phyloP scores from a whole-genome alignment of 1,284 basidiomycete species.

The Boletus mariae region DNA sequence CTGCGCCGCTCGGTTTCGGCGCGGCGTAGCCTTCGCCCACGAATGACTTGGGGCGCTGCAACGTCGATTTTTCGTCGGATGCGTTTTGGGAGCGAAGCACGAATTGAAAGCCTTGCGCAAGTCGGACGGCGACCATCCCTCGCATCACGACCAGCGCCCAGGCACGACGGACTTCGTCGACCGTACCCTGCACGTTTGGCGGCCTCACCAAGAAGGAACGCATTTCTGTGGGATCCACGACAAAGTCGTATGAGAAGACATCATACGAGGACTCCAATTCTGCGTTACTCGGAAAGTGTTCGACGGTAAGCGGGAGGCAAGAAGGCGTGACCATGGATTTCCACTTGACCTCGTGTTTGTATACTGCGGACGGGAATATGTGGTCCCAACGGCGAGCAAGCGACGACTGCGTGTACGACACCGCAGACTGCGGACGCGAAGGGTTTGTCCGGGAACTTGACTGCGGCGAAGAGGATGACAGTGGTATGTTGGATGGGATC shows the following conservation, averaged over 20 bases:
- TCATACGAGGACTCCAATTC: slow-evolving; percentile 81
- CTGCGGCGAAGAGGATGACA: slow-evolving; percentile 49
- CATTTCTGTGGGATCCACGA: slow-evolving; percentile 75
- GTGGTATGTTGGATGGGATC: slow-evolving; percentile 39
- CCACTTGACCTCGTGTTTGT: slow-evolving; percentile 93
- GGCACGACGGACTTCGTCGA: slow-evolving; percentile 59
- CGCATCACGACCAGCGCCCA: slow-evolving; percentile 87
- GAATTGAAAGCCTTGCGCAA: slow-evolving; percentile 97
- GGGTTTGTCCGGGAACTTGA: slow-evolving; percentile 56
- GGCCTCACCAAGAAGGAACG: slow-evolving; percentile 76
- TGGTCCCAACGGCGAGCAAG: slow-evolving; percentile 89
- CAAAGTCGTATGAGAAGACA: slow-evolving; percentile 78
- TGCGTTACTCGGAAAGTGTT: slow-evolving; percentile 75
- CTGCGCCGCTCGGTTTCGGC: slow-evolving; percentile 63
- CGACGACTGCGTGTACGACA: slow-evolving; percentile 61
- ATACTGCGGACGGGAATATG: slow-evolving; percentile 71
- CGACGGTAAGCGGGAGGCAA: slow-evolving; percentile 91
- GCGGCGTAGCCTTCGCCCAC: slow-evolving; percentile 51
- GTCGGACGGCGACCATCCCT: slow-evolving; percentile 89
- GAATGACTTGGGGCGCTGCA: slow-evolving; percentile 55
- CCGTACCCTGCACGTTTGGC: slow-evolving; percentile 44
- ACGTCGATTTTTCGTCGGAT: slow-evolving; percentile 29
- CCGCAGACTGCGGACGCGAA: slow-evolving; percentile 51
- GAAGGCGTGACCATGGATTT: slow-evolving; percentile 78
- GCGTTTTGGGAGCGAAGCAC: slow-evolving; percentile 51